These are phyloP conservation scores for Metschnikowia drakensbergensis DNA, from an alignment of 805 yeast genomes.

Conservation along the genomic window DNA sequence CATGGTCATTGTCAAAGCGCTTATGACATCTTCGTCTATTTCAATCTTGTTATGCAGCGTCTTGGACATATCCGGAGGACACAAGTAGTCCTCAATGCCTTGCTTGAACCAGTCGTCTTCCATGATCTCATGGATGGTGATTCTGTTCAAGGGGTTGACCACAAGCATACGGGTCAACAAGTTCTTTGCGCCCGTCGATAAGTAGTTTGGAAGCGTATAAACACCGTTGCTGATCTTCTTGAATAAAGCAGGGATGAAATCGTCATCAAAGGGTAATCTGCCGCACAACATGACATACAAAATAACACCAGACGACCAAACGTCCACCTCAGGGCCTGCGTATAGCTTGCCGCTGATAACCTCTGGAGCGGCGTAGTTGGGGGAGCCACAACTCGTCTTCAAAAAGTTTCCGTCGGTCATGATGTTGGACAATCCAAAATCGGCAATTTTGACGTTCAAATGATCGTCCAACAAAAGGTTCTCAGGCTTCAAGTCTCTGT, in stretches of 20 bases:
- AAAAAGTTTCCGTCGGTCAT: constrained; percentile 97
- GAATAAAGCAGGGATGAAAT: constrained; percentile 89
- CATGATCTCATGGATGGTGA: constrained; percentile 87
- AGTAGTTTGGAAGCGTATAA: constrained; percentile 81
- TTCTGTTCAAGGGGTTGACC: constrained; percentile 90
- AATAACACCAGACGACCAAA: constrained; percentile 96
- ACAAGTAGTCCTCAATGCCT: constrained; percentile 73
- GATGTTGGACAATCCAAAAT: constrained; percentile 89
- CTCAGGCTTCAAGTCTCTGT: constrained; percentile 95
- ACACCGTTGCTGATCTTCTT: constrained; percentile 92
- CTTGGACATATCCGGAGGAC: constrained; percentile 51
- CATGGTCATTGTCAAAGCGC: constrained; percentile 74
- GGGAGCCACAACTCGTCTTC: constrained; percentile 94
- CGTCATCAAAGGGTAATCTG: constrained; percentile 93
- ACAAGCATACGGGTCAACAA: constrained; percentile 86
- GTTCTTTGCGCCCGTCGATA: constrained; percentile 81
- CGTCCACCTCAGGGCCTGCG: constrained; percentile 98
- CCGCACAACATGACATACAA: constrained; percentile 95
- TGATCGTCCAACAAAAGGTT: constrained; percentile 85
- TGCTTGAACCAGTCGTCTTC: constrained; percentile 91
- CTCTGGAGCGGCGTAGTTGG: constrained; percentile 97
- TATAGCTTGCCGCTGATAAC: constrained; percentile 91
- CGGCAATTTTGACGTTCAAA: constrained; percentile 91
- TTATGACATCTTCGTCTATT: constrained; percentile 72
- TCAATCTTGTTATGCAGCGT: constrained; percentile 40